Evolutionary conservation across 2,329 filamentous ascomycete species (phyloP).

Genomic region (Dryadomyces quercivorus): DNA sequence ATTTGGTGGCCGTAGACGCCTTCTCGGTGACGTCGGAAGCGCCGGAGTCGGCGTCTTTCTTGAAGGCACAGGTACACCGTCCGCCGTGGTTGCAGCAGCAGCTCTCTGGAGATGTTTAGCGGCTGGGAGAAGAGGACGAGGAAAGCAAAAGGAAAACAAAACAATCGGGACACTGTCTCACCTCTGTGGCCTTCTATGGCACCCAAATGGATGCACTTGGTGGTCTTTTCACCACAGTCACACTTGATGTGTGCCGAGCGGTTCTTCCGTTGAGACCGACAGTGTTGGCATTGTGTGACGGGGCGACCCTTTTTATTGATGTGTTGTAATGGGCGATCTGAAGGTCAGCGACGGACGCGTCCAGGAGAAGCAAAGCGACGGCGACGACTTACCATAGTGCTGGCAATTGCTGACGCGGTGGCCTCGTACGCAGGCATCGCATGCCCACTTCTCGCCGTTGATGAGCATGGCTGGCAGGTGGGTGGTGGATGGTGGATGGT

Average conservation of each 20-base stretch:
- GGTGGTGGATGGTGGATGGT: not conserved
- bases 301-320: slow-evolving; percentile 97
- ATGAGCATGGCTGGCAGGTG: slow-evolving; percentile 51
- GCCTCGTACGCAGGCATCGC: slow-evolving; percentile 94
- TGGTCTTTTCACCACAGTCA: slow-evolving; percentile 89
- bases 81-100: slow-evolving; percentile 61
- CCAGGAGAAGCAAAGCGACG: not conserved
- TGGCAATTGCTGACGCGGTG: slow-evolving; percentile 98
- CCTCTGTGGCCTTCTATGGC: slow-evolving; percentile 46
- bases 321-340: slow-evolving; percentile 76
- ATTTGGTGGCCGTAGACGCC: not conserved
- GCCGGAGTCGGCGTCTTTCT: slow-evolving; percentile 45
- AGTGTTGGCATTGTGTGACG: slow-evolving; percentile 95
- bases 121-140: not conserved
- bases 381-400: slow-evolving; percentile 64
- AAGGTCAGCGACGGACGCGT: slow-evolving; percentile 26
- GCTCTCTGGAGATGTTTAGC: slow-evolving; percentile 33
- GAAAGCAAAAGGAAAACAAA: not conserved
- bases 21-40: slow-evolving; percentile 19
- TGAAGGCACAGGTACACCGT: slow-evolving; percentile 51
- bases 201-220: slow-evolving; percentile 51
- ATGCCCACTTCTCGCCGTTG: slow-evolving; percentile 95
- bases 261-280: slow-evolving; percentile 90
- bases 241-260: slow-evolving; percentile 91
- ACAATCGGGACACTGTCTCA: slow-evolving; percentile 23